Conservation (phyloP, 192 early-diverging fungal genomes). For the Gaertneriomyces semiglobifer region DNA sequence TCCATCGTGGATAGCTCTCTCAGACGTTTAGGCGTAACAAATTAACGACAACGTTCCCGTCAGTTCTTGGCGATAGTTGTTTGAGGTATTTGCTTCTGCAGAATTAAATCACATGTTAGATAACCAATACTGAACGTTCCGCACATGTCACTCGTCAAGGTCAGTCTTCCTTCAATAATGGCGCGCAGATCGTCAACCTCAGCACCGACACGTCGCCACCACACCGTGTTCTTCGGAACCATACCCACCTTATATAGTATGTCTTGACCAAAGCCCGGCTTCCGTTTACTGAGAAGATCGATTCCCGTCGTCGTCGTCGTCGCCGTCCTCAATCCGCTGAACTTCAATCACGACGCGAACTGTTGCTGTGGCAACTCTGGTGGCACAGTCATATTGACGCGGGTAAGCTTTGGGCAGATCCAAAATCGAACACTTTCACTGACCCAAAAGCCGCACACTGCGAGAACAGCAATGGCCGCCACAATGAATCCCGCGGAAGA, state of each 20-base stretch:
- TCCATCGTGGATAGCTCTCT: not conserved
- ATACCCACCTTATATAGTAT: no score
- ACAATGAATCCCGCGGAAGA: conserved; percentile 26
- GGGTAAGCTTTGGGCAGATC: not conserved
- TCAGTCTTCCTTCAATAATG: no score
- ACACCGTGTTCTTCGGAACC: no score
- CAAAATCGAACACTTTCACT: not conserved
- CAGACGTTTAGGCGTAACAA: not conserved
- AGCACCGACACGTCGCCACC: no score
- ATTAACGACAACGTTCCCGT: not conserved
- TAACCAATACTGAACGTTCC: not conserved
- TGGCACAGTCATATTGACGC: not conserved
- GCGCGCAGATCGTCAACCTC: no score
- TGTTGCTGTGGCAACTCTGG: no score
- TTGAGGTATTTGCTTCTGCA: not conserved
- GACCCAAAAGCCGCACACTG: not conserved
- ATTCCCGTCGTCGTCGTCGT: no score
- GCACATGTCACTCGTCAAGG: not conserved
- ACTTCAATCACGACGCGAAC: no score
- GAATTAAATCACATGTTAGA: not conserved
- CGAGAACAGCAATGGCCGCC: not conserved
- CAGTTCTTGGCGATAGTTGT: not conserved
- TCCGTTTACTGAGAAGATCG: no score
- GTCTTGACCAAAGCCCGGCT: no score
- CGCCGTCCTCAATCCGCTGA: no score